These are phyloP conservation scores for Phytopythium boreale DNA, from an alignment of 352 stramenopile genomes.

Conservation along the genomic window DNA sequence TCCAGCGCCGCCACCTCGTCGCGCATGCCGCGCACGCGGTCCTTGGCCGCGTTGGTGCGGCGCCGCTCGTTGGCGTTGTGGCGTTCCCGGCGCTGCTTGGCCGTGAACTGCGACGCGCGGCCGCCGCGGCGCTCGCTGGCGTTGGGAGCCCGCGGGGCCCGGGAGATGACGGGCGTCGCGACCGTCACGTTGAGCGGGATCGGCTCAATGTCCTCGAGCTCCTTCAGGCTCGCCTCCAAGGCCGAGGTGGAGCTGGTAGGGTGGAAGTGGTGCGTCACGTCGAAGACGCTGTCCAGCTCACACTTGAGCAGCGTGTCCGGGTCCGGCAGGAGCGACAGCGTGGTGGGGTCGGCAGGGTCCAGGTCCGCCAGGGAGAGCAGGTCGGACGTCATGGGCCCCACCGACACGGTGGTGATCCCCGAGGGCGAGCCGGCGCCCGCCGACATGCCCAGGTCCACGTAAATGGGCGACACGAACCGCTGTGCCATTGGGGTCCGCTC, in stretches of 20 bases:
- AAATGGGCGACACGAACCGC: conserved; percentile 36
- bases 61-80: conserved; percentile 46
- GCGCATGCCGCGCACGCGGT: conserved; percentile 37
- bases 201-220: conserved; percentile 25
- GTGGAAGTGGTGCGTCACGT: conserved; percentile 17
- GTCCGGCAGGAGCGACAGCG: conserved; percentile 5
- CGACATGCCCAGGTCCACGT: conserved; percentile 36
- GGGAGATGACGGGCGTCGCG: conserved; percentile 9
- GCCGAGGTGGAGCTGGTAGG: not conserved
- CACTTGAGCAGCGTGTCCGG: conserved; percentile 32
- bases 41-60: conserved; percentile 40
- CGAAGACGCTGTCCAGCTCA: conserved; percentile 31
- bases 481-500: conserved; percentile 8
- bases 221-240: conserved; percentile 17
- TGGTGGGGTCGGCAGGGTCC: not conserved
- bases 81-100: conserved; percentile 37
- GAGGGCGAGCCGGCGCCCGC: conserved; percentile 5
- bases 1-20: conserved; percentile 26
- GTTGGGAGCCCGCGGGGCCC: not conserved
- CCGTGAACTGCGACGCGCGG: conserved; percentile 37
- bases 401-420: conserved; percentile 18
- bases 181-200: conserved; percentile 25
- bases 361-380: conserved; percentile 20
- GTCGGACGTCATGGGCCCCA: conserved; percentile 7
- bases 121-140: conserved; percentile 17